phyloP scores from a whole-genome alignment of 1,139 yeast genomes.

The Pichia sp. region DNA sequence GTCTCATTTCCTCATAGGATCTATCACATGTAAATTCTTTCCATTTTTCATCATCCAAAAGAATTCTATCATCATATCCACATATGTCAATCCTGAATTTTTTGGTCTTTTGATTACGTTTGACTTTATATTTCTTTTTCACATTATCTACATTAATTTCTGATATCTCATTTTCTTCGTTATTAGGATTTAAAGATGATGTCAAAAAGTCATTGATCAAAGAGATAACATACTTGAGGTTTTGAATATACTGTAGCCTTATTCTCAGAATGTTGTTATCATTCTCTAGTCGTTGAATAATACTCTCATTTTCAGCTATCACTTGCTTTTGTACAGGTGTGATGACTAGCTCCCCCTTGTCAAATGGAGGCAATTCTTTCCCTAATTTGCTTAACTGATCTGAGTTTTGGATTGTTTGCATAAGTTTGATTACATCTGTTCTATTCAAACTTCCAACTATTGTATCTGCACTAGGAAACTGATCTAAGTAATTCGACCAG shows the following conservation, averaged over 20 bases:
- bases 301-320: conserved; percentile 6
- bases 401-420: conserved; percentile 19
- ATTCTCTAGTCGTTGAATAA: conserved; percentile 4
- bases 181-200: conserved; percentile 9
- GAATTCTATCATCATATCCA: conserved; percentile 32
- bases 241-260: conserved; percentile 24
- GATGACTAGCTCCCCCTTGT: conserved; percentile 9
- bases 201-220: conserved; percentile 32
- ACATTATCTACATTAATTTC: conserved; percentile 14
- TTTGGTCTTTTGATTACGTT: conserved; percentile 20
- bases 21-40: conserved; percentile 16
- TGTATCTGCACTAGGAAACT: conserved; percentile 2
- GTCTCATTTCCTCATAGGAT: conserved; percentile 13
- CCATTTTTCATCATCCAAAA: conserved; percentile 24
- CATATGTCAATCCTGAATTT: conserved; percentile 33
- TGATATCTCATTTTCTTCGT: conserved; percentile 19
- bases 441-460: conserved; percentile 8
- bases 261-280: conserved; percentile 11
- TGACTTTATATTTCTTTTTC: conserved; percentile 17
- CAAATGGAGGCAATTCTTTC: conserved; percentile 26
- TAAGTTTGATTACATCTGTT: conserved; percentile 20
- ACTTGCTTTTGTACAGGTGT: conserved; percentile 28
- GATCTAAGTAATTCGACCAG: conserved; percentile 28
- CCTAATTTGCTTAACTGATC: conserved; percentile 31
- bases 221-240: conserved; percentile 34